phyloP scores from a whole-genome alignment of 192 early-diverging fungal species.

The Coemansia sp. region DNA sequence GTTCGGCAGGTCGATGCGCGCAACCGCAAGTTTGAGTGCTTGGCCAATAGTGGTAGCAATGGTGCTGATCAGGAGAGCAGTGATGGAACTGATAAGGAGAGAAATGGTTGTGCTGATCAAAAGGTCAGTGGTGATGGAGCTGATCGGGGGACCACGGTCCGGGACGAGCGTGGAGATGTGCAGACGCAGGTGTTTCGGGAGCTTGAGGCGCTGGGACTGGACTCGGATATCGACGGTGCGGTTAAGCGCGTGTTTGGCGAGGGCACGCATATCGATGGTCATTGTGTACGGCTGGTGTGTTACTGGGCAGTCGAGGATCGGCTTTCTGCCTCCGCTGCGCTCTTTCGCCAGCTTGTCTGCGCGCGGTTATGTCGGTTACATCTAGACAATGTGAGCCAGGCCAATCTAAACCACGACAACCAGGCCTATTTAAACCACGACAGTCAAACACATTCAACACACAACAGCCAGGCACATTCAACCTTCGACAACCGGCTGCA shows the following conservation, averaged over 20 bases:
- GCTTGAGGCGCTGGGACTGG: background rate
- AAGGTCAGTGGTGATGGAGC: no score
- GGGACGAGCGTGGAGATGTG: background rate
- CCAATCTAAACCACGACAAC: background rate
- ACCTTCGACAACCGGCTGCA: conserved; percentile 14
- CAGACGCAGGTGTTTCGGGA: background rate
- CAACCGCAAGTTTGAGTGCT: conserved; percentile 21
- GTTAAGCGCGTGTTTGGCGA: conserved; percentile 3
- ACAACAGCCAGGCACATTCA: no score
- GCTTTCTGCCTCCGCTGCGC: conserved; percentile 4
- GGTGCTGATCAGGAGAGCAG: background rate
- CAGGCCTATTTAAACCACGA: no score
- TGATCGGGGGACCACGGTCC: no score
- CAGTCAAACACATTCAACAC: no score
- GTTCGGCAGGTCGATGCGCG: conserved; percentile 25
- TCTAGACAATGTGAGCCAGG: background rate
- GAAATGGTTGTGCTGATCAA: no score
- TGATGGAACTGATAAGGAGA: no score
- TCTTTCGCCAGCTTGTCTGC: conserved; percentile 19
- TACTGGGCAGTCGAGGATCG: conserved; percentile 39
- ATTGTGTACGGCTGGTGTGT: conserved; percentile 28
- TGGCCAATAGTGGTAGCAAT: background rate
- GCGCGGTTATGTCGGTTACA: conserved; percentile 19
- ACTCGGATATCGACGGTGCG: background rate
- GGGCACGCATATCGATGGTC: background rate